Evolutionary conservation across 345 rosid genomes (phyloP).

Genomic region (Salix viminalis): DNA sequence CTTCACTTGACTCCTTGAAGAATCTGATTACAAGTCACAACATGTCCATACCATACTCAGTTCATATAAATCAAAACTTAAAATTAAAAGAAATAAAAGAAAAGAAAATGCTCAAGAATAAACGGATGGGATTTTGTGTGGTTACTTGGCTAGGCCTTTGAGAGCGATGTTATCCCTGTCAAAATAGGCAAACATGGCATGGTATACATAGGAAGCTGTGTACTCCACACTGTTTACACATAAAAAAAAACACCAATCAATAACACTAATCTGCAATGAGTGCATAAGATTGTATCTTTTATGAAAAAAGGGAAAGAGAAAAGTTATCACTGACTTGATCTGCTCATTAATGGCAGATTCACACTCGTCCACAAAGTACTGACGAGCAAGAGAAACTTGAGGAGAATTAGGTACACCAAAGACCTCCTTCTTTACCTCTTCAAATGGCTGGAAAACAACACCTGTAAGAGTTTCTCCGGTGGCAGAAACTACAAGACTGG

Average conservation of each 20-base stretch:
- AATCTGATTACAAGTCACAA: slow-evolving; percentile 39
- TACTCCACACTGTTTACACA: slow-evolving; percentile 67
- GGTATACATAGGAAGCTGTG: slow-evolving; percentile 73
- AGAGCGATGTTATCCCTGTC: slow-evolving; percentile 82
- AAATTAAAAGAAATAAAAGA: neutral
- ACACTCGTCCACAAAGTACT: slow-evolving; percentile 36
- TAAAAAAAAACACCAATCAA: neutral
- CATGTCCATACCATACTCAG: neutral
- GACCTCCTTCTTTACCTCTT: slow-evolving; percentile 65
- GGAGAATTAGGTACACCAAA: slow-evolving; percentile 49
- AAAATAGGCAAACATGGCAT: slow-evolving; percentile 75
- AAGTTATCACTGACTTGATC: slow-evolving; percentile 53
- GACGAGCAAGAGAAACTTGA: slow-evolving; percentile 65
- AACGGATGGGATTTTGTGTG: neutral
- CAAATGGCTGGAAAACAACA: slow-evolving; percentile 66
- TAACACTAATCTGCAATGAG: neutral
- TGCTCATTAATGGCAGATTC: slow-evolving; percentile 79
- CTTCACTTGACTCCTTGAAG: slow-evolving; percentile 85
- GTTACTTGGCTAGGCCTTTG: slow-evolving; percentile 77
- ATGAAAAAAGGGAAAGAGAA: neutral
- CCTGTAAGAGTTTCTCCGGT: slow-evolving; percentile 49
- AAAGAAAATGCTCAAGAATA: neutral
- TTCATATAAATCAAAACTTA: neutral
- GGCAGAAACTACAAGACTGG: slow-evolving; percentile 19
- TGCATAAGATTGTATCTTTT: neutral